Evolutionary conservation across 148 eudicot genomes (phyloP), one percentile per base, ranked within the genome.

Genomic region (Nyssa sinensis): DNA sequence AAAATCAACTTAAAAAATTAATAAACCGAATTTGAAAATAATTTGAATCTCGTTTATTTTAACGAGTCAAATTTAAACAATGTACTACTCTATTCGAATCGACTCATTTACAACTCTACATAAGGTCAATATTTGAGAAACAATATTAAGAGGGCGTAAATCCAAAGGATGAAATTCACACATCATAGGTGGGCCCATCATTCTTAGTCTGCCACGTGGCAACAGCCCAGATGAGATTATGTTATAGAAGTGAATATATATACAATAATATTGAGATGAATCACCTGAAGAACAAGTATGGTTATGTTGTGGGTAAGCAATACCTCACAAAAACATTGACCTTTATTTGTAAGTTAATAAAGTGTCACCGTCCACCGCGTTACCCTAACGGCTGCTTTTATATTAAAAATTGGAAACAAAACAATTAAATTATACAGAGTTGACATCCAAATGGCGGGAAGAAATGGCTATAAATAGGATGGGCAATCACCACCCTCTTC

Each of bases 391-490:
- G 72, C 51, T 30, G 51, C 72, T 69, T n/a, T 21, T 7, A 69
- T 69, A 53, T 35, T 23, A 12, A n/a, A 21, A 49, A 0, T 24
- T 44, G 9, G 31, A 30, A 69, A 10, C 44, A 2, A 21, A 32
- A 37, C 24, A 2, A 30, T 14, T 27, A 74, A 30, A 14, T 9
- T 72, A 60, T 35, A 23, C 1, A 55, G 71, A 49, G 77, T 74
- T 74, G 71, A 66, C 71, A 66, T 66, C 29, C 27, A 55, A 65
- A 25, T 32, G 63, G 77, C 64, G 77, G 64, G 71, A 74, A 57
- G 35, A 37, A 35, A 65, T 21, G 71, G 64, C 64, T 74, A 74
- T 74, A 74, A 74, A 74, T 74, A 74, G 62, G 44, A 29, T 30
- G 14, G 24, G 19, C 28, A 31, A 3, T 33, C 1, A 5, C 16